Evolutionary conservation across 345 rosid genomes (phyloP).

Genomic region (Capsella bursapastoris): DNA sequence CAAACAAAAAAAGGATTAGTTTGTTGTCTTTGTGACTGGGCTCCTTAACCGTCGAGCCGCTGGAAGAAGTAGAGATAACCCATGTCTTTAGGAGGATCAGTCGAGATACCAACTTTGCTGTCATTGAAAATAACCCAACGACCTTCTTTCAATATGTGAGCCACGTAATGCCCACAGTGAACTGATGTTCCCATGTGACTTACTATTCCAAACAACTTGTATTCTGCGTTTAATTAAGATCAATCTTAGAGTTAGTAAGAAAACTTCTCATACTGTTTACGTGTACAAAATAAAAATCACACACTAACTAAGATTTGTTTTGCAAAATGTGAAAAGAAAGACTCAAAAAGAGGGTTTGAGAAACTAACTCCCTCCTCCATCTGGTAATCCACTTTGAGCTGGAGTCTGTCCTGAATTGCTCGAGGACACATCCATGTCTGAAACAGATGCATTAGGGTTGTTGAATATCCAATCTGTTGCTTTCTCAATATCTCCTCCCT

Average conservation of each 20-base stretch:
- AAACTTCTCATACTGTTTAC: background rate
- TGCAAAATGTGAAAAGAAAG: conserved; percentile 1
- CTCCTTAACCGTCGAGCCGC: conserved; percentile 58
- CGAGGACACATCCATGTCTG: conserved; percentile 79
- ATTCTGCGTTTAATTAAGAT: conserved; percentile 55
- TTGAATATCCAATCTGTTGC: conserved; percentile 99
- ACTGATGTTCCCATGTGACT: conserved; percentile 97
- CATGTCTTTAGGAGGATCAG: conserved; percentile 94
- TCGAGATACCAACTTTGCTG: conserved; percentile 83
- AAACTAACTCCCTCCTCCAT: conserved; percentile 95
- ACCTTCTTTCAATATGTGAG: conserved; percentile 85
- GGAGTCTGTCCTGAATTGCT: conserved; percentile 49
- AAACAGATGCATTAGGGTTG: conserved; percentile 74
- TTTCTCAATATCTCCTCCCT: conserved; percentile 94
- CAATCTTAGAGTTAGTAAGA: background rate
- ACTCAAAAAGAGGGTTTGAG: conserved; percentile 5
- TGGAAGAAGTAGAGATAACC: conserved; percentile 96
- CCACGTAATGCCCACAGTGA: conserved; percentile 94
- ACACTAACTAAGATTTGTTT: background rate
- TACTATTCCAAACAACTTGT: conserved; percentile 86
- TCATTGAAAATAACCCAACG: conserved; percentile 96
- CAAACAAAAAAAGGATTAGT: conserved; percentile 23
- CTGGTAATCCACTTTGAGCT: conserved; percentile 58
- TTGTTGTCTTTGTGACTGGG: background rate
- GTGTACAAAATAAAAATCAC: background rate